These are phyloP conservation scores for Malassezia psittaci DNA, from an alignment of 1,284 basidiomycete species.

Conservation along the genomic window DNA sequence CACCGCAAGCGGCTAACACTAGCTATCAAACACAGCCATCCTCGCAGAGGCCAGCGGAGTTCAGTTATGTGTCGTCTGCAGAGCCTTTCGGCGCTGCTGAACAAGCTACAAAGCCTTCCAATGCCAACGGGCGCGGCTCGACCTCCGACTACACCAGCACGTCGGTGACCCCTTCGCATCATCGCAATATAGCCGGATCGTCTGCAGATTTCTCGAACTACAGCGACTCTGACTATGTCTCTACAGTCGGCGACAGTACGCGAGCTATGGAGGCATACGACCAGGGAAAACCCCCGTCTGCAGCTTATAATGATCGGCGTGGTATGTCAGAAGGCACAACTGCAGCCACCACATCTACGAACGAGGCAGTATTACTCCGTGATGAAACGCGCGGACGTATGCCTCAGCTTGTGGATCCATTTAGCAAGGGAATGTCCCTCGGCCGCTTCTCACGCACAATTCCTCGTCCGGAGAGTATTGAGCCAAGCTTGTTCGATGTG, in stretches of 20 bases:
- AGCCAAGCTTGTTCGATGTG: slow-evolving; percentile 16
- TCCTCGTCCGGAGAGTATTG: slow-evolving; percentile 13
- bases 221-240: neutral
- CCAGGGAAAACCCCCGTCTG: neutral
- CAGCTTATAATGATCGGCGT: neutral
- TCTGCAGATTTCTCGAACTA: neutral
- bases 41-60: neutral
- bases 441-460: neutral
- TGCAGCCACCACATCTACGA: neutral
- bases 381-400: slow-evolving; percentile 6
- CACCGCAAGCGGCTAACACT: neutral
- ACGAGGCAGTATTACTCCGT: slow-evolving; percentile 3
- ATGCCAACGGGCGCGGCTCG: neutral
- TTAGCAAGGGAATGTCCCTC: neutral
- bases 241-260: neutral
- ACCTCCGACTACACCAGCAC: slow-evolving; percentile 5
- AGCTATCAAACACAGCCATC: neutral
- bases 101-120: neutral
- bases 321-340: neutral
- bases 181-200: neutral
- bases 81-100: neutral
- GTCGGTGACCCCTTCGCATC: neutral
- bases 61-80: neutral
- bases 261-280: slow-evolving; percentile 3
- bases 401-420: slow-evolving; percentile 17